Conservation (phyloP, 768 basidiomycete genomes). For the Rhodotorula babjevae region DNA sequence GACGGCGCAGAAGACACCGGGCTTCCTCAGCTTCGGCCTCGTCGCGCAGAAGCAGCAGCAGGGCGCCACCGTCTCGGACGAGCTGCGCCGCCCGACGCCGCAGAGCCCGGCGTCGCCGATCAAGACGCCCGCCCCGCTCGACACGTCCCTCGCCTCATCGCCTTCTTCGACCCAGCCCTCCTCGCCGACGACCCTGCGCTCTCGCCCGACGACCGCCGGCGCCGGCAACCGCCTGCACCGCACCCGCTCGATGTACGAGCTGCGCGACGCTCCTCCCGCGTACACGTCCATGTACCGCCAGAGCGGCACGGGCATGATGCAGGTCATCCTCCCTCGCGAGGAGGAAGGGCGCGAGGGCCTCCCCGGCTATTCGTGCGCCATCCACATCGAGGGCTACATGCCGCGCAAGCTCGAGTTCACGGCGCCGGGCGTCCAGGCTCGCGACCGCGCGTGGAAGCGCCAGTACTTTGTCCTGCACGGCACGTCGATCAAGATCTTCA, state of each 20-base stretch:
- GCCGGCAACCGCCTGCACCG: conserved; percentile 41
- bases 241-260: conserved; percentile 48
- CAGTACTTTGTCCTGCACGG: conserved; percentile 86
- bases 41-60: background rate
- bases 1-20: conserved; percentile 14
- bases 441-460: conserved; percentile 85
- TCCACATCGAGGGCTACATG: conserved; percentile 75
- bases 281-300: conserved; percentile 43
- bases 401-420: conserved; percentile 91
- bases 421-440: conserved; percentile 75
- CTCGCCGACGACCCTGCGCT: background rate
- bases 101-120: background rate
- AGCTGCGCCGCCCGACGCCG: background rate
- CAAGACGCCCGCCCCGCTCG: conserved; percentile 4
- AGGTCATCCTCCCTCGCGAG: conserved; percentile 49
- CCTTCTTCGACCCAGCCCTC: background rate
- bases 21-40: conserved; percentile 24
- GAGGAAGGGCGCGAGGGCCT: conserved; percentile 79
- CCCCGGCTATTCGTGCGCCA: conserved; percentile 72
- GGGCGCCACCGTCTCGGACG: conserved; percentile 12
- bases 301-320: conserved; percentile 44
- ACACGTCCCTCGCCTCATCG: background rate
- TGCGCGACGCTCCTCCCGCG: conserved; percentile 46
- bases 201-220: background rate
- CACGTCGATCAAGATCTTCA: conserved; percentile 69